Conservation (phyloP, 75 land plant species). For the Cupressus sempervirens region DNA sequence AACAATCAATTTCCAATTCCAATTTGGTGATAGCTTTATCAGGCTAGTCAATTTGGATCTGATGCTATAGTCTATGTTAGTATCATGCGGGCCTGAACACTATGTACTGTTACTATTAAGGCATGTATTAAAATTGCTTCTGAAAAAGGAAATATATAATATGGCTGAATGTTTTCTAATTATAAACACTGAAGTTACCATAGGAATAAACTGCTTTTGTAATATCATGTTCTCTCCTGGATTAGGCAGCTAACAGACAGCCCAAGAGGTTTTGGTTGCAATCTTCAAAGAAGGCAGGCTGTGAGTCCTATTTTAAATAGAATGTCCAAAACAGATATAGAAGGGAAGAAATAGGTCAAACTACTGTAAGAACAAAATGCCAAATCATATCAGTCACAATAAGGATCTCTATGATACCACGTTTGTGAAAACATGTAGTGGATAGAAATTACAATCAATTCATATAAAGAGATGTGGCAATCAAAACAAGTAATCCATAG, state of each 20-base stretch:
- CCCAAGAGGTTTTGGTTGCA: not conserved
- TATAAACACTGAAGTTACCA: not conserved
- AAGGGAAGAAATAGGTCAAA: not conserved
- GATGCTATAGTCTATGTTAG: not conserved
- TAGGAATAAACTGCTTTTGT: too few species aligned
- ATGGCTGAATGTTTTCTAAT: too few species aligned
- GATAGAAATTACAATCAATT: not conserved
- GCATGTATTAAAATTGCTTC: too few species aligned
- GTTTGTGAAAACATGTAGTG: not conserved
- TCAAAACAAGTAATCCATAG: not conserved
- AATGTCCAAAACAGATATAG: not conserved
- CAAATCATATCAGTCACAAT: not conserved
- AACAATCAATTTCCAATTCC: too few species aligned
- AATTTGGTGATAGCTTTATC: too few species aligned
- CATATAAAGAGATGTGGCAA: not conserved
- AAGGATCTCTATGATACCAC: not conserved
- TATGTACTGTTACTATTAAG: too few species aligned
- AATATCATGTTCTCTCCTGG: not conserved
- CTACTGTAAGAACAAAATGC: not conserved
- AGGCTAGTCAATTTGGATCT: not conserved
- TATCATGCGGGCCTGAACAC: too few species aligned
- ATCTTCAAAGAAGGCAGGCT: not conserved
- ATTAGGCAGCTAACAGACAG: not conserved
- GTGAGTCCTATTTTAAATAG: not conserved
- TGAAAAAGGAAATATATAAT: too few species aligned